These are phyloP conservation scores for Earliella scabrosa DNA, from an alignment of 1,284 basidiomycete genomes.

Conservation along the genomic window DNA sequence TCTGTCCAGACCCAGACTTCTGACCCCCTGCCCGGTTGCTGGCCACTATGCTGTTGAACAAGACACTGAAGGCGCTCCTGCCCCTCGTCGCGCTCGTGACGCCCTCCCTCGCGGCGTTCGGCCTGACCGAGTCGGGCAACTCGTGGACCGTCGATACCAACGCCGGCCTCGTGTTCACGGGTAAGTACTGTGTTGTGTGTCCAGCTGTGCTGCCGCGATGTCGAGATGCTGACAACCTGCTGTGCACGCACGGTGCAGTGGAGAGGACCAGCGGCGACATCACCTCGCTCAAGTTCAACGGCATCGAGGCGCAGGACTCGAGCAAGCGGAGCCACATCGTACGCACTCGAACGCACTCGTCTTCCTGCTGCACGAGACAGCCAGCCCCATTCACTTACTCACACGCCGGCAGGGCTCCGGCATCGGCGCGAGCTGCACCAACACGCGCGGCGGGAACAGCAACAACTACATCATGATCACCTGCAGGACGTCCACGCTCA, in stretches of 20 bases:
- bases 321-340: constrained; percentile 49
- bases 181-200: constrained; percentile 36
- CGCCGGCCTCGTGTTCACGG: constrained; percentile 48
- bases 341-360: too few species aligned
- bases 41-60: background rate
- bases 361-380: too few species aligned
- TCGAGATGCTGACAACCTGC: background rate
- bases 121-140: constrained; percentile 45
- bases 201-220: too few species aligned
- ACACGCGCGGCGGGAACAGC: constrained; percentile 41
- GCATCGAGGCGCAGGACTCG: constrained; percentile 48
- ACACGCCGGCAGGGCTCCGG: constrained; percentile 44
- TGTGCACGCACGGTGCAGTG: too few species aligned
- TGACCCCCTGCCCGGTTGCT: too few species aligned
- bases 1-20: too few species aligned
- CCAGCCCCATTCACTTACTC: too few species aligned
- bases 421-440: constrained; percentile 46
- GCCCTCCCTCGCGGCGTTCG: constrained; percentile 46
- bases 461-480: constrained; percentile 30
- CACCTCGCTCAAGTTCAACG: constrained; percentile 48
- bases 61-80: background rate
- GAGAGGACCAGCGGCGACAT: constrained; percentile 49
- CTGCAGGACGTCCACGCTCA: constrained; percentile 5
- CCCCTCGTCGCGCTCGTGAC: background rate
- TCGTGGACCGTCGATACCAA: constrained; percentile 49